Percentiles rank a stretch among this genome's conserved stretches.
Evolutionary conservation across 352 stramenopile species (phyloP).

Genomic region (Thalassiosira exigua): DNA sequence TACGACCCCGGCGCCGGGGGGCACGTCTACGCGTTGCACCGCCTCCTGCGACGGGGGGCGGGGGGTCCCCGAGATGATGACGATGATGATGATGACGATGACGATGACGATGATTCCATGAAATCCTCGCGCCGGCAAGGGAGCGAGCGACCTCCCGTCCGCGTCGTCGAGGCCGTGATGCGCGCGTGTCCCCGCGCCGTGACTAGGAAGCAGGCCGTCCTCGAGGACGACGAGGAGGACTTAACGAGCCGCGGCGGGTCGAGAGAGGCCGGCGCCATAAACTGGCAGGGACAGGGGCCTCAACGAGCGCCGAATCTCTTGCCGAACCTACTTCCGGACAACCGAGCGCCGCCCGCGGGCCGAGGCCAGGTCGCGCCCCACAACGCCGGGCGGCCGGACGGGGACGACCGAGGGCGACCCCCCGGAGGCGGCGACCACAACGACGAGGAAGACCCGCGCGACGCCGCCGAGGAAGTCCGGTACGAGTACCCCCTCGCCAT

Average conservation of each 20-base stretch:
- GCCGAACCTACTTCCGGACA: too few species aligned
- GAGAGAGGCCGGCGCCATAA: neutral
- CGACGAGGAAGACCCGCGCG: neutral
- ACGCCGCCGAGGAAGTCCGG: constrained; percentile 24
- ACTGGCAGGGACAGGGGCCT: neutral
- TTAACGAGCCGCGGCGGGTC: neutral
- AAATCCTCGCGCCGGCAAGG: neutral
- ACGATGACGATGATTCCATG: neutral
- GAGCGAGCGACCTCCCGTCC: constrained; percentile 24
- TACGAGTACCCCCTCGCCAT: constrained; percentile 51
- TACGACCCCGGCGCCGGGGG: constrained; percentile 42
- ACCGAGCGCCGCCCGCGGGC: too few species aligned
- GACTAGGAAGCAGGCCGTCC: constrained; percentile 39
- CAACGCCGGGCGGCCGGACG: neutral
- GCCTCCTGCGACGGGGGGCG: constrained; percentile 19
- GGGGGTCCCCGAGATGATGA: neutral
- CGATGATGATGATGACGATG: constrained; percentile 8
- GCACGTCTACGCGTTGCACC: constrained; percentile 45
- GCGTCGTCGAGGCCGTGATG: constrained; percentile 42
- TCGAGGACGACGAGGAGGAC: constrained; percentile 37
- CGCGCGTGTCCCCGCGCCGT: constrained; percentile 36
- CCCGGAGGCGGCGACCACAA: constrained; percentile 5
- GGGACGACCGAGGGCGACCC: neutral
- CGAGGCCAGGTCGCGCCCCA: neutral
- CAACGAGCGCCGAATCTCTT: too few species aligned